Conservation (phyloP, 2,329 filamentous ascomycete genomes). For the Ceratocystis cubensis region DNA sequence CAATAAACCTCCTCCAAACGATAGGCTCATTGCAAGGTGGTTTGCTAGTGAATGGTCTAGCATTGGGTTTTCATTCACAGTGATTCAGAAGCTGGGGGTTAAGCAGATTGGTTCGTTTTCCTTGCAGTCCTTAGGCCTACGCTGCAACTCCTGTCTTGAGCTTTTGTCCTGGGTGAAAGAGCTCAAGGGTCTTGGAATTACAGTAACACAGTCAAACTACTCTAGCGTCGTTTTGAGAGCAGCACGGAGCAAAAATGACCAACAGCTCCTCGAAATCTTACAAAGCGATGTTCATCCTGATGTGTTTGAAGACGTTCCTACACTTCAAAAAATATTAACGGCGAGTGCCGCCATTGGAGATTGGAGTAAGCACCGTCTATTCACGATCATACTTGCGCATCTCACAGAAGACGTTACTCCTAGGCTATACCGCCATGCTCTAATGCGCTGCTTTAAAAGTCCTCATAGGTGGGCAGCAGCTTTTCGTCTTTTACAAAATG, state of each 20-base stretch:
- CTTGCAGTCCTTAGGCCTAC: slow-evolving; percentile 61
- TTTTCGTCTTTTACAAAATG: slow-evolving; percentile 15
- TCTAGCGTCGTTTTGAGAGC: slow-evolving; percentile 52
- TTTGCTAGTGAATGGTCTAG: slow-evolving; percentile 63
- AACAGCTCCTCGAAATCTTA: slow-evolving; percentile 36
- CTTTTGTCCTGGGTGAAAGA: slow-evolving; percentile 3
- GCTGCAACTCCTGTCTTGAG: slow-evolving; percentile 26
- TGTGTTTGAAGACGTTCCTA: slow-evolving; percentile 38
- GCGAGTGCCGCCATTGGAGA: slow-evolving; percentile 28
- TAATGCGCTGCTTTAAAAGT: slow-evolving; percentile 25
- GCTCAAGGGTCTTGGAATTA: slow-evolving; percentile 41
- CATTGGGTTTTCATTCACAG: slow-evolving; percentile 57
- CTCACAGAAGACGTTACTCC: slow-evolving; percentile 23
- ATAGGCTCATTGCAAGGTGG: slow-evolving; percentile 62
- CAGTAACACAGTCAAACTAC: slow-evolving; percentile 50
- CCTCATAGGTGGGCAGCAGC: slow-evolving; percentile 26
- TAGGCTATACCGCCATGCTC: slow-evolving; percentile 22
- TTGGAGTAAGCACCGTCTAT: slow-evolving; percentile 32
- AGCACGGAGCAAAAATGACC: slow-evolving; percentile 42
- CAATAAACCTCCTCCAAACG: slow-evolving; percentile 35
- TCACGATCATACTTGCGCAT: slow-evolving; percentile 33
- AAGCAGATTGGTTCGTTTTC: slow-evolving; percentile 61
- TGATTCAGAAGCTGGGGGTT: slow-evolving; percentile 58
- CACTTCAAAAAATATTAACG: slow-evolving; percentile 31
- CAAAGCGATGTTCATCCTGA: slow-evolving; percentile 43